Conservation (phyloP, 2,329 filamentous ascomycete species). For the Aspergillus sp. region DNA sequence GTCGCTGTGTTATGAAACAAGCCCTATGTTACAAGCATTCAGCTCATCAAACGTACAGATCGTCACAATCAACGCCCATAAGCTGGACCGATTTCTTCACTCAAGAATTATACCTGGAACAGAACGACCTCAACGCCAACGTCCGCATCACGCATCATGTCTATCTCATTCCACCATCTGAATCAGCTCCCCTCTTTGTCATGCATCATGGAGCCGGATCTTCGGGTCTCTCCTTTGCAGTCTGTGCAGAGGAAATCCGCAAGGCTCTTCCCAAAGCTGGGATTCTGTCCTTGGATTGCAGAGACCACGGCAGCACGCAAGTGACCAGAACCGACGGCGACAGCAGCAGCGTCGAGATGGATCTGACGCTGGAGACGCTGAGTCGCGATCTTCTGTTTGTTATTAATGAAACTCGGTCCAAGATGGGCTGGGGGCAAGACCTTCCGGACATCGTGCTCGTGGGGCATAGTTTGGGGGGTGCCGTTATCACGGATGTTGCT, state of each 20-base stretch:
- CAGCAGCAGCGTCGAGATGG: constrained; percentile 37
- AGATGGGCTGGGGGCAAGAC: constrained; percentile 60
- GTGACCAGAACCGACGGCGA: constrained; percentile 21
- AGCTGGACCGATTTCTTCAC: constrained; percentile 89
- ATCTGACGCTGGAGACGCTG: constrained; percentile 66
- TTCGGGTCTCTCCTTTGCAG: constrained; percentile 83
- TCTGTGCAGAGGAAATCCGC: constrained; percentile 67
- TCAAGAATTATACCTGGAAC: constrained; percentile 66
- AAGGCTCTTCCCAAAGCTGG: constrained; percentile 71
- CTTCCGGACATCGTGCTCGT: constrained; percentile 73
- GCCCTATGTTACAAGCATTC: not conserved
- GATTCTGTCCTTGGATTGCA: constrained; percentile 74
- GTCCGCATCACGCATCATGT: constrained; percentile 61
- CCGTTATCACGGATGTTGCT: constrained; percentile 78
- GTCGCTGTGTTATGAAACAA: not conserved
- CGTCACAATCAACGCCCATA: constrained; percentile 49
- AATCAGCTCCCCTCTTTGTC: constrained; percentile 73
- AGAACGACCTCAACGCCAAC: constrained; percentile 28
- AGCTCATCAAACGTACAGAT: not conserved
- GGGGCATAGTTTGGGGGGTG: constrained; percentile 87
- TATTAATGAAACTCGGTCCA: constrained; percentile 56
- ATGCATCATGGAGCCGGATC: constrained; percentile 93
- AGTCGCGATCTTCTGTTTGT: constrained; percentile 64
- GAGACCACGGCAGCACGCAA: constrained; percentile 69
- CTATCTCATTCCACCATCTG: constrained; percentile 72